Percentiles rank a stretch among this genome's conserved stretches.
Conservation (phyloP, 2,329 filamentous ascomycete genomes). For the Exutisphaerella laricina region DNA sequence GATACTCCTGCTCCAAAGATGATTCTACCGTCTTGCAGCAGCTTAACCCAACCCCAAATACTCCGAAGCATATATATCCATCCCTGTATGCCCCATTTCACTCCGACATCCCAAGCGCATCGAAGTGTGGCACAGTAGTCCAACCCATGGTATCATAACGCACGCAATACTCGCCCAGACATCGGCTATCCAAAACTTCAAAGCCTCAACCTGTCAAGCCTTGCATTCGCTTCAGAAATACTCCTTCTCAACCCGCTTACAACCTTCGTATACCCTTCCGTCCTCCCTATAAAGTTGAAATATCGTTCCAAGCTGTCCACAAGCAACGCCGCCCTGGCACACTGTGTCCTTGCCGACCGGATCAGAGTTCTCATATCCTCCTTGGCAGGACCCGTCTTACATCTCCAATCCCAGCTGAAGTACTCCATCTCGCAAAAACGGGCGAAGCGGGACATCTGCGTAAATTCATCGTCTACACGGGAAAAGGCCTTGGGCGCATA, state of each 20-base stretch:
- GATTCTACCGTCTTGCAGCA: too few species aligned
- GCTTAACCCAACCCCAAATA: too few species aligned
- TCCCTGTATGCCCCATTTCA: too few species aligned
- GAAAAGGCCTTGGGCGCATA: constrained; percentile 13
- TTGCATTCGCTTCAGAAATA: constrained; percentile 8
- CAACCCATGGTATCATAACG: too few species aligned
- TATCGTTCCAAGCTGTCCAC: constrained; percentile 15
- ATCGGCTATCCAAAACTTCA: too few species aligned
- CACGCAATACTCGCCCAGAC: too few species aligned
- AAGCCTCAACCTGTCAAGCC: constrained; percentile 11
- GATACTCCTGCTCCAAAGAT: too few species aligned
- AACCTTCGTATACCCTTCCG: constrained; percentile 4
- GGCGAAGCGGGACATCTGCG: constrained; percentile 11
- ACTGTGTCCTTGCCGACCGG: constrained; percentile 9
- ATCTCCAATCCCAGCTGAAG: constrained; percentile 20
- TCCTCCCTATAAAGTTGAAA: constrained; percentile 13
- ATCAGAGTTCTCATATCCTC: constrained; percentile 19
- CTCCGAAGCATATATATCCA: too few species aligned
- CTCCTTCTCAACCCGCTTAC: constrained; percentile 10
- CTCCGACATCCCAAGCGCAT: too few species aligned
- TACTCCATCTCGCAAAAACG: constrained; percentile 19
- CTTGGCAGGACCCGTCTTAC: constrained; percentile 16
- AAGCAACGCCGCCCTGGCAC: constrained; percentile 7
- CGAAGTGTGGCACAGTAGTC: too few species aligned
- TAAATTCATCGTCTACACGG: constrained; percentile 14